phyloP scores from a whole-genome alignment of 495 filamentous ascomycete species.

The Penicillium coprophilum region DNA sequence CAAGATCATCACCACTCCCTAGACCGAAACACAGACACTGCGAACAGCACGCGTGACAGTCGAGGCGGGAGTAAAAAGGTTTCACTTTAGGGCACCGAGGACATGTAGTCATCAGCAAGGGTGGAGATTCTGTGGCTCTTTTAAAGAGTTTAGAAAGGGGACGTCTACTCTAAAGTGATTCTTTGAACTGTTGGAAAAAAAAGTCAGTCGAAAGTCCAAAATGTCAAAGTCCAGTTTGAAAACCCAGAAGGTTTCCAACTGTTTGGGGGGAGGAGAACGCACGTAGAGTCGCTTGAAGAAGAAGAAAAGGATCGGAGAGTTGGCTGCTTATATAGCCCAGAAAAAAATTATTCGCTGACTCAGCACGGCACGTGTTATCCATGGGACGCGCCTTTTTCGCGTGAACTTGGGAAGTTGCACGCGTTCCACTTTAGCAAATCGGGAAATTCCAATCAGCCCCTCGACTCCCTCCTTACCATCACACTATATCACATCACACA shows the following conservation, averaged over 20 bases:
- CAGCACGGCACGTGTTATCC: neutral
- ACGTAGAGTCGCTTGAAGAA: constrained; percentile 66
- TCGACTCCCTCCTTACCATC: constrained; percentile 19
- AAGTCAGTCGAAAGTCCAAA: constrained; percentile 29
- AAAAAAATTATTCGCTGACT: constrained; percentile 1
- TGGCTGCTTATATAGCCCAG: constrained; percentile 27
- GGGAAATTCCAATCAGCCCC: constrained; percentile 15
- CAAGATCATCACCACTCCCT: constrained; percentile 75
- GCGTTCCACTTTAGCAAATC: constrained; percentile 15
- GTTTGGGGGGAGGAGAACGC: constrained; percentile 40
- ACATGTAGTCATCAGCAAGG: constrained; percentile 71
- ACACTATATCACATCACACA: constrained; percentile 22
- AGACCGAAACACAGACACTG: constrained; percentile 38
- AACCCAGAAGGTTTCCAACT: neutral
- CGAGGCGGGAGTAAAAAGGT: constrained; percentile 59
- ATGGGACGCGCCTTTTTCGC: constrained; percentile 1
- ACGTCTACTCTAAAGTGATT: constrained; percentile 92
- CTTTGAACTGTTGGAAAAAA: constrained; percentile 60
- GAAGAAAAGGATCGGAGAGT: constrained; percentile 28
- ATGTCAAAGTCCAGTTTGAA: neutral
- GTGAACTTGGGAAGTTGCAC: neutral
- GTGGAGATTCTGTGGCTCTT: constrained; percentile 73
- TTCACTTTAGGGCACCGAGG: constrained; percentile 73
- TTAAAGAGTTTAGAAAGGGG: constrained; percentile 74
- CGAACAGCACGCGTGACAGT: constrained; percentile 35